Conservation (phyloP, 257 asterid species). For the Lithospermum erythrorhizon region DNA sequence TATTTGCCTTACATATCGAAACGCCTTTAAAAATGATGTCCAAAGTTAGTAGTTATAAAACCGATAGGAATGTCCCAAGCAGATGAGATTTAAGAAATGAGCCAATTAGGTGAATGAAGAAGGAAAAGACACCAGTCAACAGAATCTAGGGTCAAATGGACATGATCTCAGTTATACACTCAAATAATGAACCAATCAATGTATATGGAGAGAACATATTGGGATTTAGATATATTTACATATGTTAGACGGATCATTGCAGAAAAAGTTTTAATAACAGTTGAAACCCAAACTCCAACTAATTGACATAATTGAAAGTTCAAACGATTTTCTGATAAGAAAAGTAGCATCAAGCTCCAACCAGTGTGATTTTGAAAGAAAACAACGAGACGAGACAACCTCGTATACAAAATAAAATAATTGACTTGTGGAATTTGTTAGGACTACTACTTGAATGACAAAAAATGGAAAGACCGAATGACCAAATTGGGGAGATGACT, state of each 20-base stretch:
- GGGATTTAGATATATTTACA: too few relatives aligned
- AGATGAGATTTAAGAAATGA: too few relatives aligned
- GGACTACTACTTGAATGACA: too few relatives aligned
- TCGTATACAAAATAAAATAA: neutral
- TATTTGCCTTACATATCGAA: slow-evolving; percentile 65
- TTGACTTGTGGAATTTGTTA: neutral
- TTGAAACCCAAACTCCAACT: neutral
- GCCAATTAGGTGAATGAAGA: too few relatives aligned
- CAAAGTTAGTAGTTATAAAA: too few relatives aligned
- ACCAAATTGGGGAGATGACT: neutral
- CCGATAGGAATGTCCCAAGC: too few relatives aligned
- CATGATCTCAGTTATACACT: too few relatives aligned
- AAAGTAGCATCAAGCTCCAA: too few relatives aligned
- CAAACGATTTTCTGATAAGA: neutral
- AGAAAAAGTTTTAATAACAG: too few relatives aligned
- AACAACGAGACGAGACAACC: neutral
- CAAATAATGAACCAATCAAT: too few relatives aligned
- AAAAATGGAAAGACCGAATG: neutral
- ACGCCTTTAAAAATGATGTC: slow-evolving; percentile 16
- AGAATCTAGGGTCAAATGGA: neutral
- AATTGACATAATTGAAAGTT: neutral
- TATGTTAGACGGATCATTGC: too few relatives aligned
- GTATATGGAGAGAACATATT: too few relatives aligned
- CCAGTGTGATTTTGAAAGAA: neutral
- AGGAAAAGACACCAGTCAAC: neutral